A percentile compares a stretch with the other conserved stretches of the same genome.
phyloP scores from a whole-genome alignment of 2,329 filamentous ascomycete genomes.

The Aspergillus sergii region DNA sequence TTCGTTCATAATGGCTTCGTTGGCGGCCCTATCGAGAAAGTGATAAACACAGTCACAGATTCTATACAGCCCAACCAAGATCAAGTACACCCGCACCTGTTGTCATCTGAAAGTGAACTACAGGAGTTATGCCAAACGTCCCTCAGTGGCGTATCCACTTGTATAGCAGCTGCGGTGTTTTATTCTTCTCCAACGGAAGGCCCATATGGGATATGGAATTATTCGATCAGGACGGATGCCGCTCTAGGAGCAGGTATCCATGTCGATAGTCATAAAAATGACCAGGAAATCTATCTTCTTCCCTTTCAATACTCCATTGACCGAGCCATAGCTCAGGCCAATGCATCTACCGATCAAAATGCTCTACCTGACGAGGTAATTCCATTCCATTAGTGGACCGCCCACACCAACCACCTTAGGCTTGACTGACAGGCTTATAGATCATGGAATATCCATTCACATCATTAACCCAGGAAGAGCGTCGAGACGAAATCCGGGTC shows the following conservation, averaged over 20 bases:
- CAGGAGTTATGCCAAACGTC: conserved; percentile 64
- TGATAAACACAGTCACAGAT: conserved; percentile 66
- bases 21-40: conserved; percentile 70
- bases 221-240: conserved; percentile 77
- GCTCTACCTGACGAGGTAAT: conserved; percentile 43
- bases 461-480: conserved; percentile 67
- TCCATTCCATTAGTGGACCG: not conserved
- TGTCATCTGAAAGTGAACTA: conserved; percentile 61
- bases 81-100: conserved; percentile 54
- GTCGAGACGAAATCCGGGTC: conserved; percentile 65
- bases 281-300: conserved; percentile 74
- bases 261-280: conserved; percentile 67
- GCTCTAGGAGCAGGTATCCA: conserved; percentile 67
- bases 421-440: conserved; percentile 18
- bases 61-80: conserved; percentile 55
- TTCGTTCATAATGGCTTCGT: conserved; percentile 75
- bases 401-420: not conserved
- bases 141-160: conserved; percentile 68
- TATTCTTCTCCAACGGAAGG: conserved; percentile 75
- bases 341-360: conserved; percentile 45
- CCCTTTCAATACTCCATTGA: conserved; percentile 82
- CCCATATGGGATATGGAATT: conserved; percentile 73
- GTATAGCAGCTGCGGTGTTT: conserved; percentile 76
- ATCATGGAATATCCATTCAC: conserved; percentile 76
- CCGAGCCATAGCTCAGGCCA: conserved; percentile 64